A percentile compares a stretch with the other conserved stretches of the same genome.
Evolutionary conservation across 495 filamentous ascomycete genomes (phyloP).

Genomic region (Aspergillus hancockii): DNA sequence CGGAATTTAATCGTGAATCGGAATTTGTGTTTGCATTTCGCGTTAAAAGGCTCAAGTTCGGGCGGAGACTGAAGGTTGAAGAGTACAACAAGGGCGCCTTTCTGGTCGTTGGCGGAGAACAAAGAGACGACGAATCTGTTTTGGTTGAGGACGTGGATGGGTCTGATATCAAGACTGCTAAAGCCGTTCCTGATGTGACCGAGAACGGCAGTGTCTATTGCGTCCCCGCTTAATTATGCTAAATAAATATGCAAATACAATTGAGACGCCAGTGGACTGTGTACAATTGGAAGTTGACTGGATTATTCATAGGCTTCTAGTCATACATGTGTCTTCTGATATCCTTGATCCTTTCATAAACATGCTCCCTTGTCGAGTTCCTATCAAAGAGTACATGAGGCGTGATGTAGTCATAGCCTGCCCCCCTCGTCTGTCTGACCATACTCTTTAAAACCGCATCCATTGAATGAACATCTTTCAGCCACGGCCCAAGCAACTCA

Average conservation of each 20-base stretch:
- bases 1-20: slow-evolving; percentile 24
- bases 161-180: slow-evolving; percentile 24
- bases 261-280: slow-evolving; percentile 16
- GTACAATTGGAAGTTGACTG: slow-evolving; percentile 11
- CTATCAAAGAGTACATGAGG: slow-evolving; percentile 30
- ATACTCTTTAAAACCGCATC: slow-evolving; percentile 31
- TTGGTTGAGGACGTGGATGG: slow-evolving; percentile 29
- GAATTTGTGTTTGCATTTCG: slow-evolving; percentile 36
- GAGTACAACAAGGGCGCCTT: slow-evolving; percentile 32
- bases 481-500: slow-evolving; percentile 25
- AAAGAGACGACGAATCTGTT: slow-evolving; percentile 22
- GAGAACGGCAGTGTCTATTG: slow-evolving; percentile 30
- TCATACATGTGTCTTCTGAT: slow-evolving; percentile 24
- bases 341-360: slow-evolving; percentile 25
- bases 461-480: slow-evolving; percentile 28
- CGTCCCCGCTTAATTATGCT: slow-evolving; percentile 20
- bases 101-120: slow-evolving; percentile 19
- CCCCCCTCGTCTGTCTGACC: slow-evolving; percentile 25
- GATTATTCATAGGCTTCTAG: slow-evolving; percentile 13
- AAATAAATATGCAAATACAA: slow-evolving; percentile 14
- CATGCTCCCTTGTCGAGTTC: slow-evolving; percentile 22
- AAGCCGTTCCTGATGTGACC: slow-evolving; percentile 24
- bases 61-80: slow-evolving; percentile 25
- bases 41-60: slow-evolving; percentile 31
- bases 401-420: slow-evolving; percentile 34